Evolutionary conservation across 2,329 filamentous ascomycete species (phyloP), one percentile per base, ranked within the genome.

Genomic region (Aspergillus tubingensis): DNA sequence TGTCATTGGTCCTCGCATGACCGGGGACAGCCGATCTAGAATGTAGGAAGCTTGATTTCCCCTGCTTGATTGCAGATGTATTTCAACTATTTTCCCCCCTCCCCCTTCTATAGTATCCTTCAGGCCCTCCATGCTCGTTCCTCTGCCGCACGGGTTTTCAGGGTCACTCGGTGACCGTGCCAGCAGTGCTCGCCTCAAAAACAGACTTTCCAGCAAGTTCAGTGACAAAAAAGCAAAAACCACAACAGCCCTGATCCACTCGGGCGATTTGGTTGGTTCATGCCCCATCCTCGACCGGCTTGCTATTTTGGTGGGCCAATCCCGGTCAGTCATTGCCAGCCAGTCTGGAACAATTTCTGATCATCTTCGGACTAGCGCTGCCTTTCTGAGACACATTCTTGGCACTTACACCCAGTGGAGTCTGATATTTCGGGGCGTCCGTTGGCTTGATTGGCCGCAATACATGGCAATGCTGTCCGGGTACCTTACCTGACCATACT

Each of bases 271-370:
- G 39, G 39, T 55, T 55, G 53, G 53, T 23, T 57, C 21, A 36
- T n/a, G 51, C 8, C 41, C 41, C 41, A 13, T 44, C 41, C 19
- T 44, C 41, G 41, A 44, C 32, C 27, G 50, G 41, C 43, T 65
- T 65, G 38, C 57, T 64, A 64, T 62, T 64, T 58, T 61, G 47
- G 56, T 49, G 30, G n/a, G 4, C 62, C 55, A 62, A 65, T 64
- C 57, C 55, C 15, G 17, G 43, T 6, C 55, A 43, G 50, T 19
- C 38, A 25, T 23, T 38, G 57, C 41, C 2, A 17, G n/a, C 13
- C 23, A 60, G 61, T 65, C 59, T 65, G 59, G 63, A 65, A 62
- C 57, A 60, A 58, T 30, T 47, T 57, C 39, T 25, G 23, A 38
- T 48, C 50, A 51, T 57, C 56, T 50, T 63, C 59, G 61, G 56